These are phyloP conservation scores for Yarrowia alimentaria DNA, from an alignment of 805 yeast genomes.

Conservation along the genomic window DNA sequence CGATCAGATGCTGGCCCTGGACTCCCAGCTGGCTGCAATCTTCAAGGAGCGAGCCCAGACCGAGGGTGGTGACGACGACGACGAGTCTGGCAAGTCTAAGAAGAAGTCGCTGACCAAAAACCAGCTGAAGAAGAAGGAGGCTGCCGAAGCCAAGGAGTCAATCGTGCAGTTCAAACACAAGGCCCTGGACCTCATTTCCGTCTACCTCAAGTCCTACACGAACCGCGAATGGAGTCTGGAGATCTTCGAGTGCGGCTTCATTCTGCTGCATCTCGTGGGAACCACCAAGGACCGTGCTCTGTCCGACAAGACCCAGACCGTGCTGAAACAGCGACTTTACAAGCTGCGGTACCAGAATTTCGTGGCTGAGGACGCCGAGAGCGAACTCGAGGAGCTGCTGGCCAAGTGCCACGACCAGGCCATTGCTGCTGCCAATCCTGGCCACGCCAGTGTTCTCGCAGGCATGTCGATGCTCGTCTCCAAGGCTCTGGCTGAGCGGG, in stretches of 20 bases:
- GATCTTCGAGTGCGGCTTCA: constrained; percentile 47
- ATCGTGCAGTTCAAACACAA: constrained; percentile 76
- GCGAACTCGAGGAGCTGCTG: constrained; percentile 30
- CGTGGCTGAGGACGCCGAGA: constrained; percentile 34
- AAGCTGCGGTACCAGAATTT: constrained; percentile 44
- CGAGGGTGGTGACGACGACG: constrained; percentile 59
- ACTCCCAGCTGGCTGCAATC: constrained; percentile 74
- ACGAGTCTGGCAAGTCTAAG: too few relatives aligned
- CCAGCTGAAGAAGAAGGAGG: constrained; percentile 53
- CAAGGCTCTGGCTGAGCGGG: constrained; percentile 45
- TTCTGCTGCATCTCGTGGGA: constrained; percentile 59
- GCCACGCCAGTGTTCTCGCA: constrained; percentile 22
- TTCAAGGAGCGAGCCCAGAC: constrained; percentile 63
- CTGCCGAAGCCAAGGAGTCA: constrained; percentile 73
- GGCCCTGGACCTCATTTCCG: constrained; percentile 72
- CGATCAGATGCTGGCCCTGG: constrained; percentile 94
- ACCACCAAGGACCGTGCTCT: constrained; percentile 67
- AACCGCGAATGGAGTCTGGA: constrained; percentile 38
- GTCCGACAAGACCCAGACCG: constrained; percentile 72
- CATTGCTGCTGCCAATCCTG: constrained; percentile 43
- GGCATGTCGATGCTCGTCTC: constrained; percentile 55
- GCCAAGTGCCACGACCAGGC: constrained; percentile 43
- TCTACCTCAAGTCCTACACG: constrained; percentile 49
- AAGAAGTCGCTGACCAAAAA: constrained; percentile 39
- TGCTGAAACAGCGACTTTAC: constrained; percentile 60